These are phyloP conservation scores for Xylaria cubensis DNA, from an alignment of 495 filamentous ascomycete species.

Conservation along the genomic window DNA sequence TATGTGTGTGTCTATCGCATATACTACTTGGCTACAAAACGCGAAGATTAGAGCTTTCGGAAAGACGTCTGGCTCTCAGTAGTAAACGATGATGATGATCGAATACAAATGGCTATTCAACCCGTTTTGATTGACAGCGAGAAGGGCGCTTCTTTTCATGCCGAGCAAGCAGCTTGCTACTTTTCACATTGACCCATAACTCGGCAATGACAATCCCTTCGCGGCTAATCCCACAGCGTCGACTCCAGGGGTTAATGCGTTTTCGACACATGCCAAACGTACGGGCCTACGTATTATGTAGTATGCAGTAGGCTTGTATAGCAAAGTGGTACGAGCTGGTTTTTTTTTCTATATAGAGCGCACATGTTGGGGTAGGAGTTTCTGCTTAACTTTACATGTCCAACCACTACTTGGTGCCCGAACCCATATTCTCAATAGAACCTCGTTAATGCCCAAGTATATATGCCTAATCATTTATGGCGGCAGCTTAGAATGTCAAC, in stretches of 20 bases:
- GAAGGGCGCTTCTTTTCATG: neutral
- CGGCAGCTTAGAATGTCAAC: neutral
- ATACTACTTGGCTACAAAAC: neutral
- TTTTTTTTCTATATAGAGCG: neutral
- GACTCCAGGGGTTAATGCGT: conserved; percentile 8
- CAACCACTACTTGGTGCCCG: neutral
- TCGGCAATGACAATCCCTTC: conserved; percentile 7
- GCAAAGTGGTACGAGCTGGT: neutral
- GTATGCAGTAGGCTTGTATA: neutral
- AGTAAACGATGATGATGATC: neutral
- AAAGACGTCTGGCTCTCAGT: neutral
- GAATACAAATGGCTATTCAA: neutral
- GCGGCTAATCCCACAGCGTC: conserved; percentile 18
- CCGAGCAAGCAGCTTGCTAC: neutral
- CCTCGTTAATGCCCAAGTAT: neutral
- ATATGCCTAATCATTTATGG: neutral
- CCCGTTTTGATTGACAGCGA: neutral
- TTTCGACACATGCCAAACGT: conserved; percentile 14
- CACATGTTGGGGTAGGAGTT: neutral
- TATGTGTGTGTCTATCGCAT: neutral
- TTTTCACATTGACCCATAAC: neutral
- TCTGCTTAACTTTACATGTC: neutral
- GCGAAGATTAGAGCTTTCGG: neutral
- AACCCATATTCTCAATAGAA: neutral
- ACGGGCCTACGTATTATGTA: neutral